Conservation (phyloP, 2,329 filamentous ascomycete genomes). For the Ophiocordyceps camponoti-floridani region DNA sequence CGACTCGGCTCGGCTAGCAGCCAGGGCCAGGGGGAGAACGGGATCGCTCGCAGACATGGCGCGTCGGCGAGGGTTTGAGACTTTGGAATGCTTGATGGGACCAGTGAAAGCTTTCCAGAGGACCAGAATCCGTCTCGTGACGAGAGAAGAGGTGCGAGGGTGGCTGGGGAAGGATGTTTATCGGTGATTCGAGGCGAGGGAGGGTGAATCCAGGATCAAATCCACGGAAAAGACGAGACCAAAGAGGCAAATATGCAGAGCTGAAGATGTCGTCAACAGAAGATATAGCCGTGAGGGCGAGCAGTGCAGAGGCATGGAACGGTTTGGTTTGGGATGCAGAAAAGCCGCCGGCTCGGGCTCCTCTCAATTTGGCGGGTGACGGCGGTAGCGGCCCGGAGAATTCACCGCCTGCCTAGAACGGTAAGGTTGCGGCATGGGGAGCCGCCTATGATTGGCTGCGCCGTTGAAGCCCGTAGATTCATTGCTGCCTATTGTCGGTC, state of each 20-base stretch:
- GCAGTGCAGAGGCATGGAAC: not conserved
- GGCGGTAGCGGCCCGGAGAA: constrained; percentile 5
- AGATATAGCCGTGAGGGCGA: too few species aligned
- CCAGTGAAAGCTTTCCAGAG: not conserved
- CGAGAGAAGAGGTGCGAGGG: not conserved
- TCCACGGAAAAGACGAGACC: not conserved
- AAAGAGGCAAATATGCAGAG: not conserved
- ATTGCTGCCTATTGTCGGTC: not conserved
- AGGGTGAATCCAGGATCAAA: not conserved
- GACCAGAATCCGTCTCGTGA: too few species aligned
- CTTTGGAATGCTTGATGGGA: not conserved
- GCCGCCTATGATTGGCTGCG: constrained; percentile 3
- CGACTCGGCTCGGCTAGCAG: constrained; percentile 13
- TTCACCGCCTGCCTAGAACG: constrained; percentile 6
- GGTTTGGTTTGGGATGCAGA: not conserved
- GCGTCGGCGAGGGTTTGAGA: not conserved
- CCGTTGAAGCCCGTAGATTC: not conserved
- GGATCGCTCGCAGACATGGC: constrained; percentile 22
- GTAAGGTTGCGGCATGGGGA: not conserved
- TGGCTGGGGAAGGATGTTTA: not conserved
- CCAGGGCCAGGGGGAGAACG: constrained; percentile 13
- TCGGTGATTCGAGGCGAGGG: not conserved
- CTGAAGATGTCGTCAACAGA: too few species aligned
- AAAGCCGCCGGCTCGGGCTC: not conserved
- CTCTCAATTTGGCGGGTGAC: not conserved